Evolutionary conservation across 1,284 basidiomycete genomes (phyloP), one percentile per base, ranked within the genome.

Genomic region (Phylloboletellus chloephorus): DNA sequence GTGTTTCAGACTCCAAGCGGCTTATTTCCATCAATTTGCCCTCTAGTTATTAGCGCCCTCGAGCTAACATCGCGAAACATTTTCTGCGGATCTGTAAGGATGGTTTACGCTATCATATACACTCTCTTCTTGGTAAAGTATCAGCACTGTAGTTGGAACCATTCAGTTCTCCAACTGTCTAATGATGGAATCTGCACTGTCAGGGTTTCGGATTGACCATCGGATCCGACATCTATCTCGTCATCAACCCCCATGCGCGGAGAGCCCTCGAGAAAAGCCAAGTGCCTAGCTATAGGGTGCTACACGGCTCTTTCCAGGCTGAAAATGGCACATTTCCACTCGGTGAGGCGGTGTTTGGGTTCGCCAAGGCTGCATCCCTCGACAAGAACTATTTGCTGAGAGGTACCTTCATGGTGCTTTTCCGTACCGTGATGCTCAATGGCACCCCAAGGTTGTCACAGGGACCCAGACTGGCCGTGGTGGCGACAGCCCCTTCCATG

Each of bases 51-150:
- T 46, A 83, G 82, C 35, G 83, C 88, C 1, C 69, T 92, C 23
- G 88, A 92, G 60, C 68, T 91, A 37, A 88, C 88, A 52, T 89
- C 87, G 5, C 79, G 79, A 56, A 89, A 87, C 54, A 74, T 90
- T 32, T 78, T 90, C 39, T 86, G 85, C 44, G 88, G 88, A 13
- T 87, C 86, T n/a, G 88, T 92, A 16, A 72, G 88, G 50, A 82
- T 91, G 66, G 86, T 91, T 22, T 91, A 90, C 54, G 88, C 88
- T 13, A 84, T 89, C 51, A 90, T 91, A 42, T 92, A 91, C 58
- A 88, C 87, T 0, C 67, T 91, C 31, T 90, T 91, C 63, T 66
- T 91, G 48, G 83, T 82, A 55, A 43, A 67, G 47, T 8, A n/a
- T 23, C 25, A 28, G 11, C n/a, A n/a, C n/a, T n/a, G n/a, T 23